These are phyloP conservation scores for Brachypodium distachyon DNA, from an alignment of 202 grass and related monocot genomes.

Conservation along the genomic window DNA sequence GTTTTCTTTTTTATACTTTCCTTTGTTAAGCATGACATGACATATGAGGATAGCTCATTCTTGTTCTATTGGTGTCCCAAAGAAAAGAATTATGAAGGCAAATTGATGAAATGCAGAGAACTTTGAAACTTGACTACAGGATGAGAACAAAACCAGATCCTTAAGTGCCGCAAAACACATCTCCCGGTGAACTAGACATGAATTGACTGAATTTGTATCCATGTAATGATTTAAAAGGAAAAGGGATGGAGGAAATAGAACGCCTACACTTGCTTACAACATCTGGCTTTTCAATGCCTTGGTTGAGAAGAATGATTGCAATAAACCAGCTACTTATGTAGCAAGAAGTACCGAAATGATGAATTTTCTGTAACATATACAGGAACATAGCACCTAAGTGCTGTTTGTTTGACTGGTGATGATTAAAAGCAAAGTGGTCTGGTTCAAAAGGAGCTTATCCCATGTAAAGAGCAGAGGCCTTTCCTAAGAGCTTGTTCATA, in stretches of 20 bases:
- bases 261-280: not conserved
- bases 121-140: not conserved
- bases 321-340: conserved; percentile 10
- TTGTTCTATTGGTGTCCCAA: not conserved
- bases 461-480: conserved; percentile 39
- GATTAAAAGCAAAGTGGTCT: conserved; percentile 43
- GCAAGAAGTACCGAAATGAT: conserved; percentile 19
- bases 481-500: too few relatives aligned
- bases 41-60: not conserved
- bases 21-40: not conserved
- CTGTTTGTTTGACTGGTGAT: conserved; percentile 39
- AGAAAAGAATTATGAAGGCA: not conserved
- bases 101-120: not conserved
- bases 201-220: not conserved
- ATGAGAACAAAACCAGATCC: not conserved
- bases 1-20: not conserved
- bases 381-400: conserved; percentile 36
- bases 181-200: not conserved
- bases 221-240: conserved; percentile 1
- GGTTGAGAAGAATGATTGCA: conserved; percentile 15
- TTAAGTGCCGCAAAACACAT: conserved; percentile 1
- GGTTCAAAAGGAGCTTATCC: conserved; percentile 41
- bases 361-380: conserved; percentile 24
- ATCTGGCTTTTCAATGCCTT: not conserved
- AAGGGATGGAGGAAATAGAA: not conserved